Conservation (phyloP, 176 grass and related monocot genomes). For the Avena eriantha region DNA sequence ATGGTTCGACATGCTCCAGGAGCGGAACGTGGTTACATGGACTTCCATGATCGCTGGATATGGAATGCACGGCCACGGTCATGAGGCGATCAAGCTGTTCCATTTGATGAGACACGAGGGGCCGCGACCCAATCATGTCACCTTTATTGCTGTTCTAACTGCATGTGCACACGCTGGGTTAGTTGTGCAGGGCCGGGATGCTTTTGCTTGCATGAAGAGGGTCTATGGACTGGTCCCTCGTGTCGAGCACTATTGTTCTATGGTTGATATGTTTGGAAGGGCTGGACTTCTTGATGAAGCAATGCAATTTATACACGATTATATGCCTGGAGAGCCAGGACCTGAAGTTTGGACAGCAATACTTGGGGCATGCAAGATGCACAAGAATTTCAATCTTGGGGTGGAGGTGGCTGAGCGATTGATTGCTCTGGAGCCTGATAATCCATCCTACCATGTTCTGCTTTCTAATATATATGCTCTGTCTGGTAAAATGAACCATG, state of each 20-base stretch:
- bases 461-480: constrained; percentile 89
- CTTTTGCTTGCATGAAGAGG: constrained; percentile 69
- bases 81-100: constrained; percentile 66
- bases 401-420: constrained; percentile 54
- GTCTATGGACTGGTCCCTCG: constrained; percentile 67
- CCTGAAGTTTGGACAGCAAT: constrained; percentile 85
- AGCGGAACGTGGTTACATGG: constrained; percentile 70
- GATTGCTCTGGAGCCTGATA: constrained; percentile 68
- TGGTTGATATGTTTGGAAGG: constrained; percentile 93
- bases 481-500: constrained; percentile 67
- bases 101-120: constrained; percentile 52
- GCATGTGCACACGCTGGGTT: constrained; percentile 81
- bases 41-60: constrained; percentile 83
- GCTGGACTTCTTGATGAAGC: constrained; percentile 73
- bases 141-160: constrained; percentile 76
- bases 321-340: constrained; percentile 49
- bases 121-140: constrained; percentile 71
- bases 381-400: constrained; percentile 76
- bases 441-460: constrained; percentile 70
- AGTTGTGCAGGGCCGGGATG: constrained; percentile 55
- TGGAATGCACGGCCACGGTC: constrained; percentile 76
- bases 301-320: constrained; percentile 66
- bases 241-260: constrained; percentile 73
- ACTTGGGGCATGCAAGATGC: constrained; percentile 79
- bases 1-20: constrained; percentile 58